These are phyloP conservation scores for Cantharellus anzutake DNA, from an alignment of 768 basidiomycete genomes.

Conservation along the genomic window DNA sequence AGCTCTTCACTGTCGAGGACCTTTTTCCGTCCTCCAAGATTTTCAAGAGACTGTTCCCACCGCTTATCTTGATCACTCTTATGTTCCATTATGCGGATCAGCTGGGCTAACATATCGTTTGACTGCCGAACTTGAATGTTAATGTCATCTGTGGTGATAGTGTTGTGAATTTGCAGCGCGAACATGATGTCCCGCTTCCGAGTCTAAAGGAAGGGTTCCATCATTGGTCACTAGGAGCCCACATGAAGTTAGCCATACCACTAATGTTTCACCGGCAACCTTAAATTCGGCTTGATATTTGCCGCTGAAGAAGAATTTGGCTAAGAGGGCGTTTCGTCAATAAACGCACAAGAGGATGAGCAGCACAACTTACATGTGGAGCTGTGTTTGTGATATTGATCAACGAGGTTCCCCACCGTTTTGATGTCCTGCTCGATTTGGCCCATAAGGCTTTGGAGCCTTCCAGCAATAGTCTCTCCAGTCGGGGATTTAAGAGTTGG, in stretches of 20 bases:
- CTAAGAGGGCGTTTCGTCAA: background rate
- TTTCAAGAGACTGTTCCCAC: background rate
- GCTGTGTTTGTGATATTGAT: background rate
- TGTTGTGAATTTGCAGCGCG: background rate
- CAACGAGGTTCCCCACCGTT: background rate
- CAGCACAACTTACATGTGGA: background rate
- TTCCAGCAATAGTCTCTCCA: background rate
- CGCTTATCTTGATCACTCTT: background rate
- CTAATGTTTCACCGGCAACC: background rate
- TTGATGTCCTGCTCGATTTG: background rate
- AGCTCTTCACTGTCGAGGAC: background rate
- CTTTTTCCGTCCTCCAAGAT: background rate
- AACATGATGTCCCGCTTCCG: background rate
- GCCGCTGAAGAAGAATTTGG: background rate
- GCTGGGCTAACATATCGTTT: background rate
- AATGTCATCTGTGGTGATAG: background rate
- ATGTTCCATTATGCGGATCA: background rate
- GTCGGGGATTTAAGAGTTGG: background rate
- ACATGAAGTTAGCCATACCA: background rate
- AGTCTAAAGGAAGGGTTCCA: background rate
- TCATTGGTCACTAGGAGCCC: background rate
- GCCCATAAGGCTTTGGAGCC: background rate
- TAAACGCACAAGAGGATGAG: background rate
- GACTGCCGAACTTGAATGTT: background rate
- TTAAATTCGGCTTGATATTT: background rate